Conservation (phyloP, 2,329 filamentous ascomycete genomes). For the Dactylellina sp. region DNA sequence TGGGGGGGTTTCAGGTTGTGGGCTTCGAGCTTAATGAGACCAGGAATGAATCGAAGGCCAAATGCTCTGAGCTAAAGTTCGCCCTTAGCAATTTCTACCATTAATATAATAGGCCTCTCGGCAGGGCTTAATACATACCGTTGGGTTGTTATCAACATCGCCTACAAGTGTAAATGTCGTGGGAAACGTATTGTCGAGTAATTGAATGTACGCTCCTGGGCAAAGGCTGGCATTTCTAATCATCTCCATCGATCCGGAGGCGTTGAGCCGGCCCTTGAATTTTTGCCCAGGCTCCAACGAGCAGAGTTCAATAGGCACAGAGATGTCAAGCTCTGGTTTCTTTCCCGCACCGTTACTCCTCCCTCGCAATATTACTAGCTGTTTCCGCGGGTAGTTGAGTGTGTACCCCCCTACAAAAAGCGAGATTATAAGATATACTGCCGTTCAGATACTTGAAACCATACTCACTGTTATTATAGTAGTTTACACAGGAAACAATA, state of each 20-base stretch:
- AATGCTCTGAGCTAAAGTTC: conserved; percentile 38
- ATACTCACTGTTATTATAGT: conserved; percentile 4
- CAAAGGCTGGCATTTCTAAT: conserved; percentile 6
- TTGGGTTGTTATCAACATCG: neutral
- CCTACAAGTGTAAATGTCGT: neutral
- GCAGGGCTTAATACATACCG: too few relatives aligned
- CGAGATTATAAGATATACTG: neutral
- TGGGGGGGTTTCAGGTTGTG: neutral
- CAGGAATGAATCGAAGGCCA: conserved; percentile 11
- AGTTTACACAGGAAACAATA: neutral
- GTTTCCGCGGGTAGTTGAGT: neutral
- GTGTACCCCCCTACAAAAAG: neutral
- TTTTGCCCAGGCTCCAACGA: conserved; percentile 22
- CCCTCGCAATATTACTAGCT: neutral
- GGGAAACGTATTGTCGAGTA: neutral
- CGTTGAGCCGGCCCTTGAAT: conserved; percentile 14
- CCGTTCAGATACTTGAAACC: too few relatives aligned
- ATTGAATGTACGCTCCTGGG: conserved; percentile 2
- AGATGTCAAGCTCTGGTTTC: neutral
- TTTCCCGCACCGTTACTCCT: neutral
- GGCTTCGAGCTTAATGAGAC: conserved; percentile 19
- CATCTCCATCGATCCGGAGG: neutral
- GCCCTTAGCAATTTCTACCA: too few relatives aligned
- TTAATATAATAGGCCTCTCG: too few relatives aligned
- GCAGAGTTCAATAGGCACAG: conserved; percentile 22